These are phyloP conservation scores for Glomus cerebriforme DNA, from an alignment of 192 early-diverging fungal genomes.

Conservation along the genomic window DNA sequence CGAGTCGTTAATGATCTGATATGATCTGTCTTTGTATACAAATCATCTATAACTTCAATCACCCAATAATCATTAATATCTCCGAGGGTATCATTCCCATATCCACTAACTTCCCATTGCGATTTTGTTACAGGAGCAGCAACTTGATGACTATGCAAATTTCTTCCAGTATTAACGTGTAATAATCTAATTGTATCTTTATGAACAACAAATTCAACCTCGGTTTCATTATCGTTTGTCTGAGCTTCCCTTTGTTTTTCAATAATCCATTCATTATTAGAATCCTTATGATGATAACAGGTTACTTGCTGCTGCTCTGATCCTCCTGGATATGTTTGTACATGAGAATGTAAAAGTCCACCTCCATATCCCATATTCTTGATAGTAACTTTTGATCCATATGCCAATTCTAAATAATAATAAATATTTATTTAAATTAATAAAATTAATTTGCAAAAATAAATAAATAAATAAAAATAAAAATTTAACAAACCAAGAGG, in stretches of 20 bases:
- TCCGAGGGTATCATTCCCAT: constrained; percentile 71
- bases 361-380: constrained; percentile 83
- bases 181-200: constrained; percentile 83
- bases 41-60: constrained; percentile 78
- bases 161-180: constrained; percentile 69
- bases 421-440: constrained; percentile 19
- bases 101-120: constrained; percentile 89
- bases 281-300: constrained; percentile 89
- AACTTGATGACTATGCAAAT: constrained; percentile 86
- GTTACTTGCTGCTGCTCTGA: constrained; percentile 98
- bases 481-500: constrained; percentile 64
- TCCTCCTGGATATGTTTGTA: constrained; percentile 80
- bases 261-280: constrained; percentile 91
- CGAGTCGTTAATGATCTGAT: constrained; percentile 78
- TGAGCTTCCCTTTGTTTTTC: constrained; percentile 53
- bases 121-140: constrained; percentile 71
- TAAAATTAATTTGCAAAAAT: neutral
- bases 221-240: constrained; percentile 35
- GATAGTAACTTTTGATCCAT: constrained; percentile 87
- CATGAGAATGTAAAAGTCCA: constrained; percentile 93
- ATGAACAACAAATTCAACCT: constrained; percentile 65
- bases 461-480: neutral
- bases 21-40: constrained; percentile 43
- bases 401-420: constrained; percentile 76
- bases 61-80: constrained; percentile 93